phyloP scores from a whole-genome alignment of 2,329 filamentous ascomycete genomes.

The Diatrype stigma region DNA sequence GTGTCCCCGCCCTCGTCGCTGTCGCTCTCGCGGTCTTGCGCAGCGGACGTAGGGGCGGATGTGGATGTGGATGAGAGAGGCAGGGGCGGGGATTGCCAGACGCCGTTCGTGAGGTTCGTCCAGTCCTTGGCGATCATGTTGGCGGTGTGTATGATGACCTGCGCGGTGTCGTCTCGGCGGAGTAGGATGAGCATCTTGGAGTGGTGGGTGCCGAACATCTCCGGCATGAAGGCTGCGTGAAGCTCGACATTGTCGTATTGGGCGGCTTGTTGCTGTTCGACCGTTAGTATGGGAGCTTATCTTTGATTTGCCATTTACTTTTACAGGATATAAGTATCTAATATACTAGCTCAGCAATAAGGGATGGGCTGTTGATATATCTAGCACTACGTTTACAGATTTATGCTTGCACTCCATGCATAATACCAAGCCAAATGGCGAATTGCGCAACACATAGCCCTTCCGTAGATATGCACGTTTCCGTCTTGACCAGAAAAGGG shows the following conservation, averaged over 20 bases:
- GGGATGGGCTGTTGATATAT: too few species aligned
- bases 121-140: slow-evolving; percentile 90
- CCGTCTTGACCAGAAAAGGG: too few species aligned
- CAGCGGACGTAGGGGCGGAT: background rate
- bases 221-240: slow-evolving; percentile 73
- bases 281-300: background rate
- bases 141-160: slow-evolving; percentile 81
- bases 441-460: too few species aligned
- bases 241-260: slow-evolving; percentile 65
- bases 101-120: slow-evolving; percentile 81
- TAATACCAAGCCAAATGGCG: too few species aligned
- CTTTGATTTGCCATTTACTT: background rate
- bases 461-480: too few species aligned
- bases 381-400: too few species aligned
- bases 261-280: slow-evolving; percentile 52
- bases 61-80: slow-evolving; percentile 33
- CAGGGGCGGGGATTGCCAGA: slow-evolving; percentile 73
- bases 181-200: slow-evolving; percentile 85
- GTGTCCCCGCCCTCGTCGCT: background rate
- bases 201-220: slow-evolving; percentile 82
- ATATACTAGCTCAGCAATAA: too few species aligned
- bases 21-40: too few species aligned
- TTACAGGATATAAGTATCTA: too few species aligned
- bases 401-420: too few species aligned
- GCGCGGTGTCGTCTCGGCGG: slow-evolving; percentile 69